Percentiles rank a stretch among this genome's conserved stretches.
These are phyloP conservation scores for Serendipita vermifera DNA, from an alignment of 768 basidiomycete genomes.

Conservation along the genomic window DNA sequence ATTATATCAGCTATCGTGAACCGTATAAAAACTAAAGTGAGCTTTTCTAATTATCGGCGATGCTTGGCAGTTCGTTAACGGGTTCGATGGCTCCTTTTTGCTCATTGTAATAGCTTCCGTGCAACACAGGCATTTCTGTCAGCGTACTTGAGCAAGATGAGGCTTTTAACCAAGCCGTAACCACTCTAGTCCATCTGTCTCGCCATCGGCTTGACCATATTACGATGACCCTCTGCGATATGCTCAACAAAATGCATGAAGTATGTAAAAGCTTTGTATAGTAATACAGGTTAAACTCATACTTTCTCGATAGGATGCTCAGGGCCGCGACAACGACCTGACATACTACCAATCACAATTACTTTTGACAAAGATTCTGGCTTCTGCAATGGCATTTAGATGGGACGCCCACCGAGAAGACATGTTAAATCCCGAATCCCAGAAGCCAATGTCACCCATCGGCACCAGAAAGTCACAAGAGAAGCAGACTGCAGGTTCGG, in stretches of 20 bases:
- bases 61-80: slow-evolving; percentile 6
- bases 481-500: slow-evolving; percentile 19
- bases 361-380: slow-evolving; percentile 69
- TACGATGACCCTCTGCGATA: slow-evolving; percentile 59
- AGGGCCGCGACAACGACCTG: slow-evolving; percentile 39
- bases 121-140: slow-evolving; percentile 63
- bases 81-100: background rate
- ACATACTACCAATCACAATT: slow-evolving; percentile 79
- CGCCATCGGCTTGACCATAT: slow-evolving; percentile 68
- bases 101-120: slow-evolving; percentile 51
- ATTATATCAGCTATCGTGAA: slow-evolving; percentile 68
- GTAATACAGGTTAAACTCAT: slow-evolving; percentile 10
- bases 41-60: slow-evolving; percentile 14
- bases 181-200: slow-evolving; percentile 68
- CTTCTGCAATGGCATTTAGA: slow-evolving; percentile 62
- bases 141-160: slow-evolving; percentile 63
- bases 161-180: slow-evolving; percentile 61
- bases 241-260: slow-evolving; percentile 65
- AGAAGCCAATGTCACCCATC: slow-evolving; percentile 24
- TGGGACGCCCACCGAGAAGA: slow-evolving; percentile 44
- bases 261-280: slow-evolving; percentile 28
- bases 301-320: slow-evolving; percentile 32
- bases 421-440: slow-evolving; percentile 21
- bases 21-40: slow-evolving; percentile 68
- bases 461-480: slow-evolving; percentile 21